phyloP scores from a whole-genome alignment of 306 rosid genomes.

The Vigna hirtella region DNA sequence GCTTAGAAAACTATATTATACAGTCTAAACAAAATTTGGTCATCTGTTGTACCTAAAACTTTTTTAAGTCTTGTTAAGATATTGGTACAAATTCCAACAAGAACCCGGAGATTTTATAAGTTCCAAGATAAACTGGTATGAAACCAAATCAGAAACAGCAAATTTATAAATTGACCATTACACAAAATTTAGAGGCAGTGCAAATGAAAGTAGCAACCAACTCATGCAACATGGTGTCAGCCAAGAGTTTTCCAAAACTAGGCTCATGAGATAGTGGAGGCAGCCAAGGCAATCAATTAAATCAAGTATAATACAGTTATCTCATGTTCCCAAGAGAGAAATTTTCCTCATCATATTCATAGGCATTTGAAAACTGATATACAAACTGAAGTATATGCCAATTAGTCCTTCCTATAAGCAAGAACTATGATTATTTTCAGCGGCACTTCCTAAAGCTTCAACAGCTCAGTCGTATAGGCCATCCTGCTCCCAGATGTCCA shows the following conservation, averaged over 20 bases:
- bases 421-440: conserved; percentile 48
- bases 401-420: conserved; percentile 52
- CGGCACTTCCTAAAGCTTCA: conserved; percentile 42
- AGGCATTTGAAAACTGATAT: conserved; percentile 45
- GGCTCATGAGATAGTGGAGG: conserved; percentile 38
- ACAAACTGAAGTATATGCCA: conserved; percentile 48
- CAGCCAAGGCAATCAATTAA: conserved; percentile 44
- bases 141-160: conserved; percentile 18
- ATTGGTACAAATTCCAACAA: not conserved
- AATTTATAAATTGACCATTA: not conserved
- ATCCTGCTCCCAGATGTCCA: conserved; percentile 93
- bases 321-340: conserved; percentile 38
- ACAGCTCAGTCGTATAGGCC: conserved; percentile 81
- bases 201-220: conserved; percentile 24
- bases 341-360: conserved; percentile 43
- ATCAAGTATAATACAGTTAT: conserved; percentile 41
- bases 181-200: not conserved
- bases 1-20: too few species aligned
- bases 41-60: too few species aligned
- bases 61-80: too few species aligned
- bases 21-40: too few species aligned
- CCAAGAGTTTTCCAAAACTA: conserved; percentile 32
- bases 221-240: conserved; percentile 18
- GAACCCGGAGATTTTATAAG: not conserved
- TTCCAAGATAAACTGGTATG: conserved; percentile 13